Conservation (phyloP, 108 stramenopile species). For the Ochromonas danica region DNA sequence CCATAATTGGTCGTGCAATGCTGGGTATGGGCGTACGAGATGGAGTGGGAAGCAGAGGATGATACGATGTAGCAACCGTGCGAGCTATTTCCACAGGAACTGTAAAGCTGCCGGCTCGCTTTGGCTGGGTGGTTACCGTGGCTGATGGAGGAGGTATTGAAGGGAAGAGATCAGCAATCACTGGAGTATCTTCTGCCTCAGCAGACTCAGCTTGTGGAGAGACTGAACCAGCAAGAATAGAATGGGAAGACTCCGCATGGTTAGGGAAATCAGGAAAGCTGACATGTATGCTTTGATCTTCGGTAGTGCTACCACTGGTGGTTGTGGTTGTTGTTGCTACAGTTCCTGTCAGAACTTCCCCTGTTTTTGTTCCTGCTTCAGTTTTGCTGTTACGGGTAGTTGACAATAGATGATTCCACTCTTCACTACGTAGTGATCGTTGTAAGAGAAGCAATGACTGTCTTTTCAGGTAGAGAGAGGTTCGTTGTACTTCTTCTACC, state of each 20-base stretch:
- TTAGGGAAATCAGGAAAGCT: neutral
- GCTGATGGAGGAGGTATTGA: too few species aligned
- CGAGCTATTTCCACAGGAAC: too few species aligned
- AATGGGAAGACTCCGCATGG: neutral
- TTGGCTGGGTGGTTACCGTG: too few species aligned
- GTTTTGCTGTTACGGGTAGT: neutral
- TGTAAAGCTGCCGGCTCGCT: too few species aligned
- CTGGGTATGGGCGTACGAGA: too few species aligned
- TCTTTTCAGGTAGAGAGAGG: neutral
- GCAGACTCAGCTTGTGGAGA: too few species aligned
- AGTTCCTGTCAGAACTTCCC: neutral
- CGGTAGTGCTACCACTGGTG: neutral
- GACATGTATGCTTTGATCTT: neutral
- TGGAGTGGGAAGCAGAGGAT: too few species aligned
- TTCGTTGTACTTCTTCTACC: neutral
- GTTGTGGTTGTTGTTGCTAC: neutral
- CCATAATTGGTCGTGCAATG: too few species aligned
- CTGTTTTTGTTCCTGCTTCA: neutral
- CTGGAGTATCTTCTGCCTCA: too few species aligned
- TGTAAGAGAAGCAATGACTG: neutral
- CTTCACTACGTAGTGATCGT: neutral
- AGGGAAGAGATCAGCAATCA: too few species aligned
- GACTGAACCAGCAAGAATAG: too few species aligned
- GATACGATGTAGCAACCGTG: too few species aligned
- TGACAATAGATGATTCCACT: neutral